phyloP scores from a whole-genome alignment of 1,139 yeast genomes.

The Dujonia santamariae region DNA sequence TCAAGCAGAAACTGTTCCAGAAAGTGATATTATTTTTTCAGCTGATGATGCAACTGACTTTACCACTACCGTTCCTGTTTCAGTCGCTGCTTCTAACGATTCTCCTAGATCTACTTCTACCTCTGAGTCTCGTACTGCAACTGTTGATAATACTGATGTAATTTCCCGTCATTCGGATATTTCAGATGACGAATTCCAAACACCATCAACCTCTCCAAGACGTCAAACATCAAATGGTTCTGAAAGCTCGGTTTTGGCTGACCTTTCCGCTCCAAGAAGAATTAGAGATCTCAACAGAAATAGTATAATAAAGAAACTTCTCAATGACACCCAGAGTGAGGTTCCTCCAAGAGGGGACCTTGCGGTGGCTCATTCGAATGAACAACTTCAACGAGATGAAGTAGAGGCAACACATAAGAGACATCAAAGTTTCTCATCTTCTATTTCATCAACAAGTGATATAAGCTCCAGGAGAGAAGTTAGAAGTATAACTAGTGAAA shows the following conservation, averaged over 20 bases:
- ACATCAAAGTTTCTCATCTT: constrained; percentile 13
- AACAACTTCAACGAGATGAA: background rate
- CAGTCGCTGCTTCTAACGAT: background rate
- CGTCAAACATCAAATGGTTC: too few species aligned
- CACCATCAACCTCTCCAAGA: constrained; percentile 3
- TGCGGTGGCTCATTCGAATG: too few species aligned
- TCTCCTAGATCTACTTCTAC: too few species aligned
- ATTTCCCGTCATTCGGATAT: too few species aligned
- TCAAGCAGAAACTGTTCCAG: background rate
- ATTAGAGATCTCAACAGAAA: constrained; percentile 14
- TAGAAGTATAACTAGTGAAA: constrained; percentile 2
- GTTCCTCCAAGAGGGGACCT: constrained; percentile 41
- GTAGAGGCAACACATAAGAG: too few species aligned
- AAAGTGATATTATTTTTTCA: too few species aligned
- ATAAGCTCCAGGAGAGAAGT: background rate
- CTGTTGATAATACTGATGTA: too few species aligned
- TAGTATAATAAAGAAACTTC: constrained; percentile 14
- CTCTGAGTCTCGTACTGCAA: too few species aligned
- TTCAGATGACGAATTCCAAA: background rate
- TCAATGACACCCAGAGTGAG: constrained; percentile 26
- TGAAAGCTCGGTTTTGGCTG: too few species aligned
- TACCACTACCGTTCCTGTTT: background rate
- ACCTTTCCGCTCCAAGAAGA: background rate
- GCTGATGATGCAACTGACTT: background rate
- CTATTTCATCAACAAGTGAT: constrained; percentile 14